Conservation (phyloP, 306 rosid genomes). For the Prunus persica region Prunus_persica_NCBIv2 NC_034016.1:7591001-7591500, state of each 20-base stretch:
- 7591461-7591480: too few species aligned
- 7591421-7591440: neutral
- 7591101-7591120: too few species aligned
- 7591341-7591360: neutral
- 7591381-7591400: neutral
- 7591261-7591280: neutral
- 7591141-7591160: too few species aligned
- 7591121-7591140: too few species aligned
- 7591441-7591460: neutral
- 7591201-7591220: neutral
- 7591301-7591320: neutral
- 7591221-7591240: neutral
- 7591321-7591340: neutral
- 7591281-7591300: neutral
- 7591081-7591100: too few species aligned
- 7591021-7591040: neutral
- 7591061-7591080: too few species aligned
- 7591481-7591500: too few species aligned
- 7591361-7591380: neutral
- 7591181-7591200: too few species aligned
- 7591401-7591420: neutral
- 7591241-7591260: neutral
- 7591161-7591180: too few species aligned
- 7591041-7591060: neutral
- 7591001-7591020: slow-evolving; percentile 10